phyloP scores from a whole-genome alignment of 352 stramenopile genomes.

The Phytophthora foliorum region DNA sequence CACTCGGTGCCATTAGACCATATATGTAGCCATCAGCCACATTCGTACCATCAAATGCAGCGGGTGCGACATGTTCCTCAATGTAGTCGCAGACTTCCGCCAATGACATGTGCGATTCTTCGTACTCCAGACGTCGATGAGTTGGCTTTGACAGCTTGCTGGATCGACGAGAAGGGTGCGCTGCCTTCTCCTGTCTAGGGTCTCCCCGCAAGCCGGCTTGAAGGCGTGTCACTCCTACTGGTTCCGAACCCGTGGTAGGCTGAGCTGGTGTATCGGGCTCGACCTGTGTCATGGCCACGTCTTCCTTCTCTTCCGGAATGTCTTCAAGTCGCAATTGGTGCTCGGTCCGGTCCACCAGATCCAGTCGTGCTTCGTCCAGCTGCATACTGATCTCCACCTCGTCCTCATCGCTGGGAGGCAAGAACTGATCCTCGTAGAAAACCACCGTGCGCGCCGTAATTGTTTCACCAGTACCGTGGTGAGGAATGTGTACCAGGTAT shows the following conservation, averaged over 20 bases:
- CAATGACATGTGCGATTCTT: slow-evolving; percentile 15
- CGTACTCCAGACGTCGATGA: slow-evolving; percentile 10
- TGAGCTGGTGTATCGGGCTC: neutral
- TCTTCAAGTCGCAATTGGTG: neutral
- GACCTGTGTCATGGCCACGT: neutral
- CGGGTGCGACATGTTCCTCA: slow-evolving; percentile 3
- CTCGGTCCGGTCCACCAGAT: neutral
- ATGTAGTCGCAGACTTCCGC: slow-evolving; percentile 13
- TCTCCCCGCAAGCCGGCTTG: slow-evolving; percentile 1
- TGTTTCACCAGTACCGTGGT: neutral
- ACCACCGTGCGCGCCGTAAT: slow-evolving; percentile 7
- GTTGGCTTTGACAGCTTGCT: slow-evolving; percentile 3
- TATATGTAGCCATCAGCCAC: slow-evolving; percentile 10
- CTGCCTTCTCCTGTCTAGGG: neutral
- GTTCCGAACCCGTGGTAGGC: neutral
- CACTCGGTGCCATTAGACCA: neutral
- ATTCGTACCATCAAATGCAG: slow-evolving; percentile 11
- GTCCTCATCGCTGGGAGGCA: neutral
- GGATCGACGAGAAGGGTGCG: neutral
- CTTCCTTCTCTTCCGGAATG: slow-evolving; percentile 7
- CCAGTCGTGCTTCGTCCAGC: neutral
- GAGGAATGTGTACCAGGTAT: slow-evolving; percentile 8
- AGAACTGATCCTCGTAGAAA: slow-evolving; percentile 14
- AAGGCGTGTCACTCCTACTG: slow-evolving; percentile 5
- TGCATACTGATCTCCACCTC: neutral